These are phyloP conservation scores for Trametes polyzona DNA, from an alignment of 1,284 basidiomycete genomes.

Conservation along the genomic window DNA sequence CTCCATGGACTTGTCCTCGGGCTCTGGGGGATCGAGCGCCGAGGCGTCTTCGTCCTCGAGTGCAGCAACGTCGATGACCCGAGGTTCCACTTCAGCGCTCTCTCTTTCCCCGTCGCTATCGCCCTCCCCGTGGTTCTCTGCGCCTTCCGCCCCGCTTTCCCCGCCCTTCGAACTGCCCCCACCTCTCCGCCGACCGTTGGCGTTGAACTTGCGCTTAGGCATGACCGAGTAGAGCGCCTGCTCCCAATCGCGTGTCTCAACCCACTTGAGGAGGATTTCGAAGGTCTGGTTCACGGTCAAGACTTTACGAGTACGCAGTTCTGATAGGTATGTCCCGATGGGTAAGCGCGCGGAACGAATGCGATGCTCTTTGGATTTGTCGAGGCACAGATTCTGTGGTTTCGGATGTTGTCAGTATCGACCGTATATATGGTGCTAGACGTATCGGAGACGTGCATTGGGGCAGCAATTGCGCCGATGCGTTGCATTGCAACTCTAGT, in stretches of 20 bases:
- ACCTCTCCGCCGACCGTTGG: constrained; percentile 32
- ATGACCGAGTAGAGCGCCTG: constrained; percentile 84
- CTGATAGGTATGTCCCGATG: constrained; percentile 85
- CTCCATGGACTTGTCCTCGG: neutral
- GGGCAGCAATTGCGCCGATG: neutral
- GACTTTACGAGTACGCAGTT: constrained; percentile 90
- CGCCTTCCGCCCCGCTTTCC: constrained; percentile 29
- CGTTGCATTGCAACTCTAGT: neutral
- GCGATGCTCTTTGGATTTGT: constrained; percentile 79
- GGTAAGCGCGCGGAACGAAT: constrained; percentile 91
- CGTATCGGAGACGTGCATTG: neutral
- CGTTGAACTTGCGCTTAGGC: constrained; percentile 85
- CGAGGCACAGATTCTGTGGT: constrained; percentile 81
- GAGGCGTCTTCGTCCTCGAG: constrained; percentile 25
- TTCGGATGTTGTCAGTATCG: neutral
- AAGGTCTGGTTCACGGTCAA: constrained; percentile 97
- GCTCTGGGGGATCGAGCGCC: neutral
- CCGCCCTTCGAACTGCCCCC: constrained; percentile 24
- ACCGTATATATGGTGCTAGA: no score
- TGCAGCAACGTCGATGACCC: constrained; percentile 24
- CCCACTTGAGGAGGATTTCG: constrained; percentile 91
- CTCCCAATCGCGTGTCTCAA: constrained; percentile 83
- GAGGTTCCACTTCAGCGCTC: neutral
- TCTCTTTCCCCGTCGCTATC: constrained; percentile 16
- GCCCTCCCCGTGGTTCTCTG: constrained; percentile 14